phyloP scores from a whole-genome alignment of 2,329 filamentous ascomycete species.

The Diplodia seriata region DNA sequence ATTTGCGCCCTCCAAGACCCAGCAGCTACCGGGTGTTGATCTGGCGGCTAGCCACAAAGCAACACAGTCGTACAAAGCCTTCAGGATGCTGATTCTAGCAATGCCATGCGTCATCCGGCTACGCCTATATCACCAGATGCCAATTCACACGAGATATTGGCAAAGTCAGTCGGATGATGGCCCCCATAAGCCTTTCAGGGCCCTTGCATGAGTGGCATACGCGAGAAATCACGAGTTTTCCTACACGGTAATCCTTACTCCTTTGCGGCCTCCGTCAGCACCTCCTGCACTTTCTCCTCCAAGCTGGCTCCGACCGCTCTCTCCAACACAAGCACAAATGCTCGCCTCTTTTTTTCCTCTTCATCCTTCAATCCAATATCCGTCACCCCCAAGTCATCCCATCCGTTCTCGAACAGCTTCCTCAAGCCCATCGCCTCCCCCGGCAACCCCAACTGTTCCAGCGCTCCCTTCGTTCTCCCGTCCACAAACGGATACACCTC shows the following conservation, averaged over 20 bases:
- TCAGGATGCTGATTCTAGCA: background rate
- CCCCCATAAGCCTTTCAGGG: too few relatives aligned
- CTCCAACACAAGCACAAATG: conserved; percentile 51
- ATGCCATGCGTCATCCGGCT: background rate
- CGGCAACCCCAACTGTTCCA: conserved; percentile 49
- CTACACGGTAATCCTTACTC: background rate
- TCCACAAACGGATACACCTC: conserved; percentile 51
- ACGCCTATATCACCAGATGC: background rate
- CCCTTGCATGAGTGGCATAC: background rate
- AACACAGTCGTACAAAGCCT: conserved; percentile 3
- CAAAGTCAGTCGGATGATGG: background rate
- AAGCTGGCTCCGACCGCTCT: conserved; percentile 48
- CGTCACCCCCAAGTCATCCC: conserved; percentile 43
- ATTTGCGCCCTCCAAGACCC: background rate
- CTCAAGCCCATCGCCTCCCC: conserved; percentile 45
- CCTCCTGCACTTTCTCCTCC: conserved; percentile 46
- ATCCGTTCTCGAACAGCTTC: conserved; percentile 46
- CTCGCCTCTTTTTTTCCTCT: conserved; percentile 46
- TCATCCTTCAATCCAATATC: conserved; percentile 43
- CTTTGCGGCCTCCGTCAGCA: conserved; percentile 39
- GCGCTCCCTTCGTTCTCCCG: conserved; percentile 42
- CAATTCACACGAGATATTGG: background rate
- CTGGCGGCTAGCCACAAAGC: background rate
- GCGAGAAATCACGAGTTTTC: background rate
- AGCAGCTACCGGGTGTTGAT: background rate